Evolutionary conservation across 1,284 basidiomycete genomes (phyloP).

Genomic region (Leccinum huronense): DNA sequence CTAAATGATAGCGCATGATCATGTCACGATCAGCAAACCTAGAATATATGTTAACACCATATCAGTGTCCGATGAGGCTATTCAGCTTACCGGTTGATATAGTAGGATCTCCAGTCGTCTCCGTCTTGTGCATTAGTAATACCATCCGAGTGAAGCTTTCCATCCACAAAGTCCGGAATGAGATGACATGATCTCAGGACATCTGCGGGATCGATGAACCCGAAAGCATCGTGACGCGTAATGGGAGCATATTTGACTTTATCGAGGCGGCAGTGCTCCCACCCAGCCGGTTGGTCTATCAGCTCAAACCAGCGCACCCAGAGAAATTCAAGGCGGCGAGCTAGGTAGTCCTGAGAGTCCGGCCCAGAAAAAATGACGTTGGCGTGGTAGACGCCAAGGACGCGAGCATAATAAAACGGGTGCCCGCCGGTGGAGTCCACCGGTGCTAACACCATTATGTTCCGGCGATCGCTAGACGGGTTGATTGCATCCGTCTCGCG

Average conservation of each 20-base stretch:
- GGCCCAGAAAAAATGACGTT: no score
- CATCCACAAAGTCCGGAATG: not conserved
- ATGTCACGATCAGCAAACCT: no score
- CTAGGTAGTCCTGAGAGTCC: no score
- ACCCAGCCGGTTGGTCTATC: not conserved
- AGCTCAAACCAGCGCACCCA: not conserved
- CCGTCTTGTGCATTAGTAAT: not conserved
- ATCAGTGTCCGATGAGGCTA: not conserved
- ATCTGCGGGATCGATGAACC: not conserved
- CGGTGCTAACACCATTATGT: not conserved
- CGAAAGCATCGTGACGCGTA: not conserved
- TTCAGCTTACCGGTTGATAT: not conserved
- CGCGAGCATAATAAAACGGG: not conserved
- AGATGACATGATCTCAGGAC: not conserved
- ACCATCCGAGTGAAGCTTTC: not conserved
- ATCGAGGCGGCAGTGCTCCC: not conserved
- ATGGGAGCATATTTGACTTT: not conserved
- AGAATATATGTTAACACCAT: not conserved
- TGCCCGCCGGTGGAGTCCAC: not conserved
- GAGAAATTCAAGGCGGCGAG: no score
- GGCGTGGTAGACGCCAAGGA: no score
- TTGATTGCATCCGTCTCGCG: not conserved
- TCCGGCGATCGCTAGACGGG: not conserved
- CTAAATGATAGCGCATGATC: no score
- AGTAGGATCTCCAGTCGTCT: not conserved